Conservation (phyloP, 768 basidiomycete species). For the Hericium alpestre region DNA sequence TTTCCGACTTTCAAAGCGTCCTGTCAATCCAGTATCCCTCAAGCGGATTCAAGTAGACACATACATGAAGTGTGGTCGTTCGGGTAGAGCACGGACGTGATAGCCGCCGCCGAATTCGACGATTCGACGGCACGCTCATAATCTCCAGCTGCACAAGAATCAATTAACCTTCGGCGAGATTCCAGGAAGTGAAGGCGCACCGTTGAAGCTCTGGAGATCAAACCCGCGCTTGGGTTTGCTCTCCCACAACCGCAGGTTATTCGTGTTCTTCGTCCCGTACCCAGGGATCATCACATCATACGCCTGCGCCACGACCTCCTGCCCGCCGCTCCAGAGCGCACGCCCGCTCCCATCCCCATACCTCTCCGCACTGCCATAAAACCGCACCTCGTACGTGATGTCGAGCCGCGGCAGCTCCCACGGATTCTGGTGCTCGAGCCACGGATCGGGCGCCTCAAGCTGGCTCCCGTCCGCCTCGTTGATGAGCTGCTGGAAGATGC, state of each 20-base stretch:
- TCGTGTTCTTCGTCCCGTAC: conserved; percentile 74
- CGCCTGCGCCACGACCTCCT: conserved; percentile 87
- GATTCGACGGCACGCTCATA: conserved; percentile 85
- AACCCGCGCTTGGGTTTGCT: conserved; percentile 83
- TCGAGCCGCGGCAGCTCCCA: conserved; percentile 86
- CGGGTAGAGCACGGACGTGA: conserved; percentile 92
- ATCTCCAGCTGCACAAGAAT: conserved; percentile 59
- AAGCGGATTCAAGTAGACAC: not conserved
- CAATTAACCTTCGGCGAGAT: not conserved
- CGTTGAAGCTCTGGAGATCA: conserved; percentile 92
- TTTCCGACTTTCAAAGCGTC: conserved; percentile 50
- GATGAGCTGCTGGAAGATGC: conserved; percentile 92
- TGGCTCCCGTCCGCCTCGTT: conserved; percentile 67
- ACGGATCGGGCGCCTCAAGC: conserved; percentile 87
- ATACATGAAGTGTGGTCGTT: conserved; percentile 70
- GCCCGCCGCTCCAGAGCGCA: conserved; percentile 76
- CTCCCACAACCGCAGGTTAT: conserved; percentile 83
- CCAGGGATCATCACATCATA: conserved; percentile 95
- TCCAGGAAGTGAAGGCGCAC: conserved; percentile 23
- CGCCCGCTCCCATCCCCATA: conserved; percentile 39
- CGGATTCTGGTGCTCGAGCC: conserved; percentile 80
- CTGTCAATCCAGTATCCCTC: not conserved
- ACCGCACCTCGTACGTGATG: conserved; percentile 75
- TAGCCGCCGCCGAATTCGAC: conserved; percentile 83
- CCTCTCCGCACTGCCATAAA: conserved; percentile 78